Evolutionary conservation across 2,329 filamentous ascomycete species (phyloP).

Genomic region (Fusarium proliferatum): DNA sequence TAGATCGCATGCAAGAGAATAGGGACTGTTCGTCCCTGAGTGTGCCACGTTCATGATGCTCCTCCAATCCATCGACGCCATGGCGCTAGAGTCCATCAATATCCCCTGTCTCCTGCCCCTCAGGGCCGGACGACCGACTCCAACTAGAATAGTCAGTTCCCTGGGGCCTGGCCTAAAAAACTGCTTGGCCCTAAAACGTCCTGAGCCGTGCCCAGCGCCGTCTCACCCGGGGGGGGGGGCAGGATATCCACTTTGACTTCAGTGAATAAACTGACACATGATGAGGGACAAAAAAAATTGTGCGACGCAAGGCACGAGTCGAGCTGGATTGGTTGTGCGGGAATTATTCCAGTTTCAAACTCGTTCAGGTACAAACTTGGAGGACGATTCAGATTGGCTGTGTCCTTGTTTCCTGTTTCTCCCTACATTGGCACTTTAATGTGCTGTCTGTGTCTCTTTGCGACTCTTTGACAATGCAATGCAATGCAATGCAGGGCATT

Average conservation of each 20-base stretch:
- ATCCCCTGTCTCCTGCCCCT: slow-evolving; percentile 18
- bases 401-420: not conserved
- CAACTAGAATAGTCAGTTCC: slow-evolving; percentile 5
- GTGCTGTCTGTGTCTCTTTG: not conserved
- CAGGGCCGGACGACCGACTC: not conserved
- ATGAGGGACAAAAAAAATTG: not conserved
- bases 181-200: slow-evolving; percentile 25
- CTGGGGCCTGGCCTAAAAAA: slow-evolving; percentile 8
- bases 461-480: slow-evolving; percentile 11
- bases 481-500: slow-evolving; percentile 23
- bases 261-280: not conserved
- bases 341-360: slow-evolving; percentile 27
- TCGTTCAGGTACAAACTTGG: not conserved
- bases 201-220: slow-evolving; percentile 25
- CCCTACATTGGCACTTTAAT: slow-evolving; percentile 23
- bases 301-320: slow-evolving; percentile 34
- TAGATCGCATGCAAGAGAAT: not conserved
- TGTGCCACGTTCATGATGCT: slow-evolving; percentile 41
- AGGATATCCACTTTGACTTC: not conserved
- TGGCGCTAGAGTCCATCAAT: slow-evolving; percentile 33
- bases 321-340: slow-evolving; percentile 35
- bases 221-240: not conserved
- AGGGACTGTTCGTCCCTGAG: slow-evolving; percentile 16
- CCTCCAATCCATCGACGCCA: slow-evolving; percentile 34
- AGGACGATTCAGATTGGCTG: slow-evolving; percentile 5